Base-by-base conservation (phyloP, 2,329 filamentous ascomycete species). In the Aureobasidium sp. region DNA sequence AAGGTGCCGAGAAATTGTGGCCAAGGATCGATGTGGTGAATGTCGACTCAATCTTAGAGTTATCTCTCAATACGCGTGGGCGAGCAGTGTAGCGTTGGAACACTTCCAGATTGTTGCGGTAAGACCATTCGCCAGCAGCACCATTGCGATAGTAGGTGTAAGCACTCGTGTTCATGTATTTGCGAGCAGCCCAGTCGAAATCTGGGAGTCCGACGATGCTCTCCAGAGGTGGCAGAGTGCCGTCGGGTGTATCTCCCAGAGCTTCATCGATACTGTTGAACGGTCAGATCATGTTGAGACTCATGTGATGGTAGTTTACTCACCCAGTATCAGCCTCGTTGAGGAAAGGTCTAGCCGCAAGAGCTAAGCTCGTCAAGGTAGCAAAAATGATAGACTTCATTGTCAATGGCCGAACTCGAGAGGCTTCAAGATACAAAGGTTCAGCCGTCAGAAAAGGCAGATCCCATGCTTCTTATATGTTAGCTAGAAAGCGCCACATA, bases 11-110 rank as follows among this genome's bases (percentile, higher is more conserved):
- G 65, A 86, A 85, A 70, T 89, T 90, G 47, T 87, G 86, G 65
- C 91, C 92, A 11, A 97, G 87, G 90, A 97, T 97, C 2, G 88
- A 95, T 27, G 92, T 97, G 21, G 66, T 67, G 8, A 58, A 47
- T 16, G 41, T 36, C 30, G 66, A 63, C 42, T 68, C 66, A 39
- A 67, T 54, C 25, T 67, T 62, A 1, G 66, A 67, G 11, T 66
- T 65, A 37, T 70, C 66, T 6, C 48, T 50, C 48, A 70, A 67
- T 32, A 60, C 65, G 59, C 68, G 69, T 34, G 66, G 67, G 57
- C 68, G 68, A 39, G 69, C 61, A 5, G 65, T 64, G 58, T 69
- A 63, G 44, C 68, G 68, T 37, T 67, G 62, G 65, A 67, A 70
- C 41, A 62, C 65, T 60, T 68, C 65, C 37, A 71, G 50, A 45